Evolutionary conservation across 2,329 filamentous ascomycete species (phyloP).

Genomic region (Biscogniauxia sp.): DNA sequence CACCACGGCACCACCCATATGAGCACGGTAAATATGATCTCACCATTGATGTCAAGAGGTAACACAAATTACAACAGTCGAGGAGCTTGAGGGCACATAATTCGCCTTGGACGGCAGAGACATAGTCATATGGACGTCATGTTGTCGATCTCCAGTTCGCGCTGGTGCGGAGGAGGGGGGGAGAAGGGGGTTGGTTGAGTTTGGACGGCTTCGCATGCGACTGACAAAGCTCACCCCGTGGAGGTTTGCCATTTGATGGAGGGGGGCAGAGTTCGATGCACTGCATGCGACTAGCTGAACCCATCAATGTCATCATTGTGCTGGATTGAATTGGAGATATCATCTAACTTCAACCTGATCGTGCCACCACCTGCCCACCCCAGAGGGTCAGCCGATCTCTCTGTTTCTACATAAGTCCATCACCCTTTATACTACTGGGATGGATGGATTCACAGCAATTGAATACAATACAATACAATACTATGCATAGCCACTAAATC

Average conservation of each 20-base stretch:
- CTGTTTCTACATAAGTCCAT: too few species aligned
- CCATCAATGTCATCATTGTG: too few species aligned
- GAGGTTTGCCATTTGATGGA: not conserved
- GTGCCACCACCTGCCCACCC: too few species aligned
- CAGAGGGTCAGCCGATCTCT: too few species aligned
- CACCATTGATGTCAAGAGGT: slow-evolving; percentile 17
- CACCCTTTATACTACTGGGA: too few species aligned
- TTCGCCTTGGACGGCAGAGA: slow-evolving; percentile 5
- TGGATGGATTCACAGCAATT: too few species aligned
- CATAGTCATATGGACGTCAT: slow-evolving; percentile 21
- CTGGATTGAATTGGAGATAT: too few species aligned
- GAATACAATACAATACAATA: too few species aligned
- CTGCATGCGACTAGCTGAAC: not conserved
- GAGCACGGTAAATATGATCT: slow-evolving; percentile 13
- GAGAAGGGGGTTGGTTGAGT: not conserved
- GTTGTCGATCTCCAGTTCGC: slow-evolving; percentile 8
- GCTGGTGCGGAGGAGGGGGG: slow-evolving; percentile 13
- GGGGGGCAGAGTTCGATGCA: not conserved
- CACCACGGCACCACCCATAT: not conserved
- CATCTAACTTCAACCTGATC: too few species aligned
- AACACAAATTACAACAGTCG: slow-evolving; percentile 1
- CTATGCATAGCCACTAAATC: too few species aligned
- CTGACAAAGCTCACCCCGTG: not conserved
- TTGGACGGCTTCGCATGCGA: not conserved
- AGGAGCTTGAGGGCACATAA: not conserved